Evolutionary conservation across 176 grass and related monocot genomes (phyloP).

Genomic region (Eragrostis curvula): DNA sequence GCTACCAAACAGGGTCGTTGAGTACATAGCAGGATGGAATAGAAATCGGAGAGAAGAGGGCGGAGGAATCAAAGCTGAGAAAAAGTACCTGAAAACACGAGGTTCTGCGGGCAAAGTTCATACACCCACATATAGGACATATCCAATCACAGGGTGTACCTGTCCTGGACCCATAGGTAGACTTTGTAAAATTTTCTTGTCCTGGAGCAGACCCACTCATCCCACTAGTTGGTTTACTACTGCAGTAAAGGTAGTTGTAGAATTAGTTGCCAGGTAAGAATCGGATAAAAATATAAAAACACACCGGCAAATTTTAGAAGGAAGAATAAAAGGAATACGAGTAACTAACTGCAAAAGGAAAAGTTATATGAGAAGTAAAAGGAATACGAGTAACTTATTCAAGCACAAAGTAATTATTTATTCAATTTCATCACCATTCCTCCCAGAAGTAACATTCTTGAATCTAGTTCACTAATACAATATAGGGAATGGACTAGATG

Average conservation of each 20-base stretch:
- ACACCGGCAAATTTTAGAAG: slow-evolving; percentile 19
- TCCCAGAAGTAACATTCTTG: background rate
- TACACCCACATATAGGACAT: slow-evolving; percentile 89
- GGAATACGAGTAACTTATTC: background rate
- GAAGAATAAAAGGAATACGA: background rate
- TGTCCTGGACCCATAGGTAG: slow-evolving; percentile 66
- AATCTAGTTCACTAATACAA: background rate
- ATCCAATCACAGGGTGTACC: slow-evolving; percentile 91
- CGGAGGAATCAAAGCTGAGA: background rate
- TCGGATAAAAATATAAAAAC: slow-evolving; percentile 17
- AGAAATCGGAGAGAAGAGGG: background rate
- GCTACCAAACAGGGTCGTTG: background rate
- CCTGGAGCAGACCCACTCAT: slow-evolving; percentile 53
- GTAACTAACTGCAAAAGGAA: background rate
- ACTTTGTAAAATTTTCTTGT: slow-evolving; percentile 62
- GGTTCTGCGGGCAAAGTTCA: slow-evolving; percentile 97
- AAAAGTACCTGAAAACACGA: slow-evolving; percentile 87
- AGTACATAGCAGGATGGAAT: background rate
- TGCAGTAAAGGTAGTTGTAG: slow-evolving; percentile 50
- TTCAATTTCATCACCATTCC: background rate
- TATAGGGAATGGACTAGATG: background rate
- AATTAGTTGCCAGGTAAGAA: slow-evolving; percentile 27
- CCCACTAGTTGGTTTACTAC: slow-evolving; percentile 93
- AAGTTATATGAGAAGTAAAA: background rate
- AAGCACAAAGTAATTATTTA: background rate